Percentiles rank a stretch among this genome's conserved stretches.
Conservation (phyloP, 495 filamentous ascomycete genomes). For the Delitschia confertaspora region DNA sequence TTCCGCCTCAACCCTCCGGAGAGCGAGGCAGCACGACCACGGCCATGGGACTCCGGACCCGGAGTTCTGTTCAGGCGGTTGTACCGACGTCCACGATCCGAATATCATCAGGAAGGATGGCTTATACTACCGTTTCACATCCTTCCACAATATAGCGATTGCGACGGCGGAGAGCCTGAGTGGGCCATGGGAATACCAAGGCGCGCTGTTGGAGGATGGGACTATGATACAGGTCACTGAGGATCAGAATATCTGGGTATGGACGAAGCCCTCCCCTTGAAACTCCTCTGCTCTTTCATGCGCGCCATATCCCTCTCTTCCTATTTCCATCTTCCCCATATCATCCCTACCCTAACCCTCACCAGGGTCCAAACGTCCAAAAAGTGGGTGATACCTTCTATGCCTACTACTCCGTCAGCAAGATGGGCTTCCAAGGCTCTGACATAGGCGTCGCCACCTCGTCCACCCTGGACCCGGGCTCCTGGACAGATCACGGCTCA, state of each 20-base stretch:
- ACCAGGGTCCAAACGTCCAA: slow-evolving; percentile 57
- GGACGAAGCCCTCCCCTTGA: slow-evolving; percentile 17
- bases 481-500: slow-evolving; percentile 51
- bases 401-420: slow-evolving; percentile 60
- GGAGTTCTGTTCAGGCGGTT: slow-evolving; percentile 50
- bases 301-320: background rate
- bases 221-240: slow-evolving; percentile 47
- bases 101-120: slow-evolving; percentile 54
- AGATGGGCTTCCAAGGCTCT: slow-evolving; percentile 52
- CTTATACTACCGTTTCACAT: slow-evolving; percentile 64
- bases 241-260: slow-evolving; percentile 51
- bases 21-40: no score
- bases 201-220: slow-evolving; percentile 46
- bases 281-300: background rate
- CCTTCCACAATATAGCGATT: slow-evolving; percentile 51
- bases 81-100: slow-evolving; percentile 55
- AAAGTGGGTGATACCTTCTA: slow-evolving; percentile 51
- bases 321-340: background rate
- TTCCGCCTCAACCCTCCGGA: no score
- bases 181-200: slow-evolving; percentile 56
- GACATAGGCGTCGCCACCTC: slow-evolving; percentile 64
- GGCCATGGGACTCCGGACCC: slow-evolving; percentile 33
- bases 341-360: background rate
- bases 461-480: slow-evolving; percentile 47
- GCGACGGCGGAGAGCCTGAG: slow-evolving; percentile 47